phyloP scores from a whole-genome alignment of 805 yeast species.

The Wickerhamiella azymoides region DNA sequence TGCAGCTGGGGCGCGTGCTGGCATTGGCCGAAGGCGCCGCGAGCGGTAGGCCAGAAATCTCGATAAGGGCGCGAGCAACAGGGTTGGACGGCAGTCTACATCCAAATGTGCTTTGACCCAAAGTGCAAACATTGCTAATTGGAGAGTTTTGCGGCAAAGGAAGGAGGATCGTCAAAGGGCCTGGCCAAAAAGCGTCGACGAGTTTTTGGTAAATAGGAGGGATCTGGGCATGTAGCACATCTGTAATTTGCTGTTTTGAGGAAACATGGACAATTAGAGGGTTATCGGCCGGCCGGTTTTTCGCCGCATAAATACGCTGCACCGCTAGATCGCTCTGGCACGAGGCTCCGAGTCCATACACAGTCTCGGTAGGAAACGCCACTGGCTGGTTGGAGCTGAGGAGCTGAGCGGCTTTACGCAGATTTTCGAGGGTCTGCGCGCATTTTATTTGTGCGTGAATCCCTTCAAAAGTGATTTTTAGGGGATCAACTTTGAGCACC shows the following conservation, averaged over 20 bases:
- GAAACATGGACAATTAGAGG: constrained; percentile 87
- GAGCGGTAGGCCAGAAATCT: constrained; percentile 69
- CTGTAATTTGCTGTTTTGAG: constrained; percentile 53
- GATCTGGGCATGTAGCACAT: constrained; percentile 38
- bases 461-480: constrained; percentile 35
- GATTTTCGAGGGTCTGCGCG: constrained; percentile 34
- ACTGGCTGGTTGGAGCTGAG: constrained; percentile 48
- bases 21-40: constrained; percentile 99
- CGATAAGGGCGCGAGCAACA: constrained; percentile 80
- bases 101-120: constrained; percentile 80
- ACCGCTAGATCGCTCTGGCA: constrained; percentile 65
- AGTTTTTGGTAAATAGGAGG: constrained; percentile 58
- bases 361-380: constrained; percentile 95
- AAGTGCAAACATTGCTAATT: constrained; percentile 67
- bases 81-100: constrained; percentile 80
- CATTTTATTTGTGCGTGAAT: constrained; percentile 21
- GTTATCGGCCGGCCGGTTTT: constrained; percentile 89
- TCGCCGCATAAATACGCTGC: constrained; percentile 64
- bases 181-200: constrained; percentile 78
- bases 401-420: constrained; percentile 45
- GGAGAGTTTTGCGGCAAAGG: constrained; percentile 33
- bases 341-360: constrained; percentile 88
- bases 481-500: constrained; percentile 42
- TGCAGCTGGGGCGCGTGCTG: constrained; percentile 89
- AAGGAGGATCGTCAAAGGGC: constrained; percentile 77